Percentiles rank a stretch among this genome's conserved stretches.
These are phyloP conservation scores for Chlorella sp. DNA, from an alignment of 139 green algal species.

Conservation along the genomic window DNA sequence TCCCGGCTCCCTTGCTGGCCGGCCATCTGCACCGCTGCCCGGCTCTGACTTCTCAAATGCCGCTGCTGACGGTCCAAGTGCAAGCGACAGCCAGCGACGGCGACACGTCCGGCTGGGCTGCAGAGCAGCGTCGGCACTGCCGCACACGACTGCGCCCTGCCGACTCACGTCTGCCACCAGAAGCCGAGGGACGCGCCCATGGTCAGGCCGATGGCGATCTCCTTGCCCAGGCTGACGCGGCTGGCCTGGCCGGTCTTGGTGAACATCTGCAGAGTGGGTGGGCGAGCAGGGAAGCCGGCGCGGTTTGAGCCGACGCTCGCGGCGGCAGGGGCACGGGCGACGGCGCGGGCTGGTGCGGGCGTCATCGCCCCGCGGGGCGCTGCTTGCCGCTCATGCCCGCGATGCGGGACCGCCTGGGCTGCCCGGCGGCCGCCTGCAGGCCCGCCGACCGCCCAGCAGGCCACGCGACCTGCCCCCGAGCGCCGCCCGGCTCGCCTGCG, in stretches of 20 bases:
- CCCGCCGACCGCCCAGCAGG: neutral
- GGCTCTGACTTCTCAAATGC: too few relatives aligned
- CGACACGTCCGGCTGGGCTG: neutral
- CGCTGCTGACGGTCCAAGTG: neutral
- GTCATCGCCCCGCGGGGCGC: neutral
- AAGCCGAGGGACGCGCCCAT: slow-evolving; percentile 19
- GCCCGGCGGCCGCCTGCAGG: too few relatives aligned
- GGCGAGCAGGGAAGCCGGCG: neutral
- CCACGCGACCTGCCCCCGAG: neutral
- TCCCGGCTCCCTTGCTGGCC: too few relatives aligned
- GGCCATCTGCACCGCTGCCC: too few relatives aligned
- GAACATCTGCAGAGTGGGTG: slow-evolving; percentile 62
- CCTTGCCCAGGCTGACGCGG: slow-evolving; percentile 43
- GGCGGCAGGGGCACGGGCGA: neutral
- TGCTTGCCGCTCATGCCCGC: too few relatives aligned
- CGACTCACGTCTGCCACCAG: slow-evolving; percentile 31
- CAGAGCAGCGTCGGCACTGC: neutral
- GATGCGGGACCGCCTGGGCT: too few relatives aligned
- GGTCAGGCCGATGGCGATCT: slow-evolving; percentile 43
- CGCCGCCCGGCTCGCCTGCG: neutral
- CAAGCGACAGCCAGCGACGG: neutral
- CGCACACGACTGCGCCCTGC: neutral
- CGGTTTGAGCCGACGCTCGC: neutral
- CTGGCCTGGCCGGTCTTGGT: slow-evolving; percentile 47
- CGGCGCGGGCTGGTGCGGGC: neutral